Evolutionary conservation across 768 basidiomycete genomes (phyloP).

Genomic region (Kwoniella dejecticola): DNA sequence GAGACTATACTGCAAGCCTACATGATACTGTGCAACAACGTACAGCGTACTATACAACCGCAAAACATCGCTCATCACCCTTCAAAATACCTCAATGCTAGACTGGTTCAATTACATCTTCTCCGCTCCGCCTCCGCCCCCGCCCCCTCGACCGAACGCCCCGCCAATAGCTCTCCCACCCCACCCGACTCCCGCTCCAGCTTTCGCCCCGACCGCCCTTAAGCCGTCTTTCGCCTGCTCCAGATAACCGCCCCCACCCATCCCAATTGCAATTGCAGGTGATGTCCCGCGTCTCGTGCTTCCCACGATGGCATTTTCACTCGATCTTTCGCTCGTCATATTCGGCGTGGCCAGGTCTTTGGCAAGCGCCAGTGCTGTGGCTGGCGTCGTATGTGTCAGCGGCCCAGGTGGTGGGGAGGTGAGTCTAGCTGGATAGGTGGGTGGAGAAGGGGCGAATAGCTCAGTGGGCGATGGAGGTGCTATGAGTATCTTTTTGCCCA

Average conservation of each 20-base stretch:
- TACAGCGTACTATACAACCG: no score
- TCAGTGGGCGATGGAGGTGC: slow-evolving; percentile 47
- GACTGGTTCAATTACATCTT: no score
- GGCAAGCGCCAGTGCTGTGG: slow-evolving; percentile 18
- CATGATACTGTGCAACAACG: no score
- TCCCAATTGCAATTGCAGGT: slow-evolving; percentile 18
- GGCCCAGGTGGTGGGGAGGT: slow-evolving; percentile 35
- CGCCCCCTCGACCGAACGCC: slow-evolving; percentile 21
- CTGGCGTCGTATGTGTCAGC: slow-evolving; percentile 15
- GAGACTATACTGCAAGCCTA: no score
- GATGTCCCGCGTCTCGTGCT: slow-evolving; percentile 19
- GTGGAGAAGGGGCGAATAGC: slow-evolving; percentile 43
- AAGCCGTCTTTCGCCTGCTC: slow-evolving; percentile 52
- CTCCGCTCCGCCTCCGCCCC: not conserved
- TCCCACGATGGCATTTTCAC: not conserved
- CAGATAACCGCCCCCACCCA: slow-evolving; percentile 43
- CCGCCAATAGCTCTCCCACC: slow-evolving; percentile 33
- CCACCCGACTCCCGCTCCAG: slow-evolving; percentile 47
- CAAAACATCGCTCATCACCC: no score
- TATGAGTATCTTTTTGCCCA: slow-evolving; percentile 37
- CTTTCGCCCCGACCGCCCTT: slow-evolving; percentile 44
- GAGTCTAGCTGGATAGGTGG: slow-evolving; percentile 24
- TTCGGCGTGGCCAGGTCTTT: slow-evolving; percentile 5
- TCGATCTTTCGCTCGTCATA: slow-evolving; percentile 1
- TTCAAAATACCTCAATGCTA: no score